Evolutionary conservation across 2,329 filamentous ascomycete species (phyloP), one percentile per base, ranked within the genome.

Genomic region (Aspergillus ustus): DNA sequence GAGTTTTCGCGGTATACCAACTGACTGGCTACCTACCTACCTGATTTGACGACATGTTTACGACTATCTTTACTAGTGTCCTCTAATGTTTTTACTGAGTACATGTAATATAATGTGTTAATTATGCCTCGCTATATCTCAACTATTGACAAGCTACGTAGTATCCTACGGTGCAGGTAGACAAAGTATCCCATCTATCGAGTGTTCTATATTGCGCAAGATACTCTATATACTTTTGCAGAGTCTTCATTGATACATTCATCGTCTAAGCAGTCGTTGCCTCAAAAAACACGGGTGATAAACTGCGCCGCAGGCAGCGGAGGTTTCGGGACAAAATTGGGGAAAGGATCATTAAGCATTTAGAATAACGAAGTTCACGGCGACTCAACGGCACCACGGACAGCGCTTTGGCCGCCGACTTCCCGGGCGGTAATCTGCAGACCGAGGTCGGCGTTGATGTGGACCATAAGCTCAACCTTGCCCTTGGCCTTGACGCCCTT

Each of bases 401-500:
- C 88, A 68, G 92, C 93, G 48, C 90, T 90, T 83, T 96, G 94
- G 63, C 87, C 91, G 66, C 94, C 93, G 52, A 97, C 89, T 77
- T 96, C 93, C 66, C 94, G 85, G 60, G 90, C 89, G 46, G 93
- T 91, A 68, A 97, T 84, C 53, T 90, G 92, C 64, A 97, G 85
- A 67, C 84, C 84, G 60, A 97, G 82, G 75, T 98, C 93, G 28
- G 87, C 89, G 59, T 85, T 86, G 67, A 98, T 90, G 77, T 94
- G 96, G 72, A 98, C 87, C 75, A 92, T 96, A 58, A 98, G 89
- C 84, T 99, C 95, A 67, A 99, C 88, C 84, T 97, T 97, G 72
- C 87, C 87, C 62, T 88, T 90, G 82, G 94, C 93, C 87, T 94
- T 94, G 69, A 96, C 87, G 62, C 85, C 91, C 78, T 87, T 90